Evolutionary conservation across 2,329 filamentous ascomycete species (phyloP).

Genomic region (Aspergillus fischeri): DNA sequence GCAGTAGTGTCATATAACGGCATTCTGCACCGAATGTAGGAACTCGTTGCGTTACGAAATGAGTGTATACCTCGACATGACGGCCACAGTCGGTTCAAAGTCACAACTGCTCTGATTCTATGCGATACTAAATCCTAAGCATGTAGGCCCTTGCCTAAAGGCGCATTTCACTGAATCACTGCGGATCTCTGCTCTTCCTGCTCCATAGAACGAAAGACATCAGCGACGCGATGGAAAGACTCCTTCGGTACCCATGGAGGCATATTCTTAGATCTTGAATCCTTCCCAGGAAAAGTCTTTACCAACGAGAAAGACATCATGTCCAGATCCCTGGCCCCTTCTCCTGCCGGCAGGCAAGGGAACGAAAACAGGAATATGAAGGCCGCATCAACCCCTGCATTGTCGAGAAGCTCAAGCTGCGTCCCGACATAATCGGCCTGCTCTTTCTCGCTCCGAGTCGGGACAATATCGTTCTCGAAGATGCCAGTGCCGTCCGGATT

Average conservation of each 20-base stretch:
- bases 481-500: constrained; percentile 13
- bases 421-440: constrained; percentile 11
- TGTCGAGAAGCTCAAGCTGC: constrained; percentile 9
- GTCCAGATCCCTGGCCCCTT: constrained; percentile 7
- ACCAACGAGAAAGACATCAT: constrained; percentile 16
- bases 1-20: not conserved
- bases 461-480: constrained; percentile 9
- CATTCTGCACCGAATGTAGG: not conserved
- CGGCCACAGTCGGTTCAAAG: too few relatives aligned
- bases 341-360: constrained; percentile 6
- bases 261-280: constrained; percentile 3
- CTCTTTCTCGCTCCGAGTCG: constrained; percentile 11
- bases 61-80: not conserved
- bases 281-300: constrained; percentile 5
- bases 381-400: constrained; percentile 5
- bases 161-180: too few relatives aligned
- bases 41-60: not conserved
- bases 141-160: too few relatives aligned
- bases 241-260: constrained; percentile 12
- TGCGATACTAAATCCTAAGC: too few relatives aligned
- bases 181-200: not conserved
- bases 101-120: too few relatives aligned
- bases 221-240: constrained; percentile 7
- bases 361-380: constrained; percentile 14
- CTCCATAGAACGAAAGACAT: constrained; percentile 3